Evolutionary conservation across 768 basidiomycete species (phyloP).

Genomic region (Tulasnella sp.): DNA sequence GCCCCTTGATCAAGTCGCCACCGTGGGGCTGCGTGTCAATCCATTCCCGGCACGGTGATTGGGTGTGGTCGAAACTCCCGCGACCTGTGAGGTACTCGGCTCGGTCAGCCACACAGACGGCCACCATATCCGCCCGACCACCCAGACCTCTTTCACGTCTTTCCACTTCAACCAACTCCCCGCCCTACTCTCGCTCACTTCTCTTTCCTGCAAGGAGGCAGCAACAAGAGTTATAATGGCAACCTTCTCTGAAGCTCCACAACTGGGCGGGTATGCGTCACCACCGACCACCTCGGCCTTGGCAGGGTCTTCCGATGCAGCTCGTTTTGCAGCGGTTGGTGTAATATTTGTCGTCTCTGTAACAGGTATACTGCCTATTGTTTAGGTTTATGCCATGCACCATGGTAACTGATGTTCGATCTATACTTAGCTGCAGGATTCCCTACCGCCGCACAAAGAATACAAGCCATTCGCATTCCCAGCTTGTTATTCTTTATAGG

Average conservation of each 20-base stretch:
- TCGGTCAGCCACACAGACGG: background rate
- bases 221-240: background rate
- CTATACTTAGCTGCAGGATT: conserved; percentile 62
- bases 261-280: background rate
- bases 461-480: conserved; percentile 62
- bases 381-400: no score
- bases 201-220: background rate
- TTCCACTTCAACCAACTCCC: background rate
- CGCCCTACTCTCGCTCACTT: background rate
- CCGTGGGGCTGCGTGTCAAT: background rate
- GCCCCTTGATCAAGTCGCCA: background rate
- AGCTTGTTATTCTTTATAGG: conserved; percentile 77
- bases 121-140: background rate
- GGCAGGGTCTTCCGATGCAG: conserved; percentile 12
- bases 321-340: conserved; percentile 13
- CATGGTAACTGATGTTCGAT: background rate
- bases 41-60: background rate
- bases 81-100: conserved; percentile 1
- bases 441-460: conserved; percentile 63
- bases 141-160: background rate
- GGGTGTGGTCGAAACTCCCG: background rate
- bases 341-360: conserved; percentile 32
- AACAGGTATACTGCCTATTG: background rate
- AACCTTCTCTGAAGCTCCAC: background rate
- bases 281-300: conserved; percentile 8